Evolutionary conservation across 805 yeast genomes (phyloP).

Genomic region (Zygotorulaspora sp.): DNA sequence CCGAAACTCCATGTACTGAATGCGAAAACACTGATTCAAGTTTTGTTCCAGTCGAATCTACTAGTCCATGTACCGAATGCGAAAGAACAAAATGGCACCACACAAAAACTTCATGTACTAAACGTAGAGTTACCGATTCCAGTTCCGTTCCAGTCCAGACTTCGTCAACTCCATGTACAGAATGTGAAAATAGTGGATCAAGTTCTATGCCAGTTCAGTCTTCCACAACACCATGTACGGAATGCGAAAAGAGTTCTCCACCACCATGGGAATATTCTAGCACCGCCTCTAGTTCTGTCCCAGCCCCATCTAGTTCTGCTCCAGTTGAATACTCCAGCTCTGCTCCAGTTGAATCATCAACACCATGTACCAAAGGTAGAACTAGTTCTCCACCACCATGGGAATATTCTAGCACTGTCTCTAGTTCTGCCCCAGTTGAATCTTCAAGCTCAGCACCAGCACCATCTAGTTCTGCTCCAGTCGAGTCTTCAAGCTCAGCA

Average conservation of each 20-base stretch:
- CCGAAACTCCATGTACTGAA: not conserved
- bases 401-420: constrained; percentile 3
- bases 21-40: not conserved
- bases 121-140: not conserved
- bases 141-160: not conserved
- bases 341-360: constrained; percentile 2
- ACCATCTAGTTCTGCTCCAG: constrained; percentile 4
- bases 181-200: not conserved
- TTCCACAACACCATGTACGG: constrained; percentile 1
- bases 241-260: not conserved
- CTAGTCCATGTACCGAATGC: not conserved
- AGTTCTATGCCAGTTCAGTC: not conserved
- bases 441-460: constrained; percentile 5
- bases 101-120: not conserved
- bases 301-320: not conserved
- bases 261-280: not conserved
- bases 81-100: too few relatives aligned
- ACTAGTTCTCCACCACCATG: constrained; percentile 1
- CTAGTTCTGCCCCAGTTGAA: constrained; percentile 4
- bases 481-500: constrained; percentile 1
- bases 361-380: not conserved
- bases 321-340: constrained; percentile 2
- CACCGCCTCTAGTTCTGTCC: not conserved
- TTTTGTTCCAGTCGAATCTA: not conserved
- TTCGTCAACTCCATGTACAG: not conserved